Conservation (phyloP, 2,329 filamentous ascomycete genomes). For the Hymenoscyphus albidus region DNA sequence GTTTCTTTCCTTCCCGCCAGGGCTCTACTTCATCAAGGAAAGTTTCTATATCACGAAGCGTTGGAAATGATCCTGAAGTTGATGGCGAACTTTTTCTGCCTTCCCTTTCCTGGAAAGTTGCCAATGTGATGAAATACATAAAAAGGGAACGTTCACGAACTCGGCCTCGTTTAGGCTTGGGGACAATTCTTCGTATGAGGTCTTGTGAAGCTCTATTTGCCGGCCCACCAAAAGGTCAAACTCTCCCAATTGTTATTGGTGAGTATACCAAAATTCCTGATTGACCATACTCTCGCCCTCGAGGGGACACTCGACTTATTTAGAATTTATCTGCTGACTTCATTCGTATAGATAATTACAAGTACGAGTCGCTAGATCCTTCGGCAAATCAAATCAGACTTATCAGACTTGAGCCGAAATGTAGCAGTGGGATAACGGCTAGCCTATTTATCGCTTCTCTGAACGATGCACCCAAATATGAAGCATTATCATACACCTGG, state of each 20-base stretch:
- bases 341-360: neutral
- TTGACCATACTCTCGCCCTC: no score
- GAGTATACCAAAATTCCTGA: no score
- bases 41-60: no score
- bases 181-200: neutral
- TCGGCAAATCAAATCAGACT: neutral
- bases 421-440: neutral
- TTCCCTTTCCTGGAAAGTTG: no score
- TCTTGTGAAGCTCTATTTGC: neutral
- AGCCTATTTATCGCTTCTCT: neutral
- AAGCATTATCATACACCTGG: constrained; percentile 14
- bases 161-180: neutral
- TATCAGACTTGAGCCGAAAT: neutral
- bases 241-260: neutral
- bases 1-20: no score
- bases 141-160: neutral
- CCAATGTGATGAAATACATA: no score
- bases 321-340: neutral
- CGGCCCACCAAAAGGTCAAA: neutral
- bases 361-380: neutral
- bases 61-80: no score
- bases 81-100: no score
- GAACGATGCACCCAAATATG: constrained; percentile 1
- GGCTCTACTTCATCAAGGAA: no score
- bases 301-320: no score